Evolutionary conservation across 2,329 filamentous ascomycete species (phyloP), one percentile per base, ranked within the genome.

Genomic region (Aspergillus clavatus): DNA sequence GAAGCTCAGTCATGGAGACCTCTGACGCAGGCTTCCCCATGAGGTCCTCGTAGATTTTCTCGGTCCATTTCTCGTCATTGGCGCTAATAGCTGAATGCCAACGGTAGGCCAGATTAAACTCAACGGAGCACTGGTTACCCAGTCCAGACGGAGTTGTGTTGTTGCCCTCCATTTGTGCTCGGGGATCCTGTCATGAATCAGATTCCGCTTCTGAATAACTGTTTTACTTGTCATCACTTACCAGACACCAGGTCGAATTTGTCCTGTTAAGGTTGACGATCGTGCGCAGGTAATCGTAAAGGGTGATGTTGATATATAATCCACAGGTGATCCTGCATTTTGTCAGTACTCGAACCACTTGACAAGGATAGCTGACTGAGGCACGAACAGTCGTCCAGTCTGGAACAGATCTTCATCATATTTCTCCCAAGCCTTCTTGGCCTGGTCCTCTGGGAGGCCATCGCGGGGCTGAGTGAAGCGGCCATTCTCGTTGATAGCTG

Each of bases 61-160:
- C 77, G 18, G 88, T 85, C 87, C 88, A 94, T 53, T 82, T 76
- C 59, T 93, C 88, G 57, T 95, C 89, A 51, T 80, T 82, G 46
- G 81, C 78, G 28, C 77, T 79, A 55, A 93, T 86, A 55, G 84
- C 83, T 3, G 87, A 88, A 70, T 94, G 88, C 87, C 88, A 94
- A 52, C 88, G 78, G 65, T 95, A 94, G 54, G 86, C 85, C 7
- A 95, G 75, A 61, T 93, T 94, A 74, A 95, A 95, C 70, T 95
- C 89, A 3, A 86, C 87, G 0, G 87, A 91, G 4, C 91, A 87
- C 53, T 86, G 82, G 58, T 93, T 94, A 40, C 89, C 89, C 0
- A 86, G 80, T 33, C 87, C 89, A 19, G 82, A 76, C 36, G 86
- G 81, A 0, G 84, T 79, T 0, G 80, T 82, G 52, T 73, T 67